A percentile compares a stretch with the other conserved stretches of the same genome.
Conservation (phyloP, 2,329 filamentous ascomycete species). For the Fusarium sp. region DNA sequence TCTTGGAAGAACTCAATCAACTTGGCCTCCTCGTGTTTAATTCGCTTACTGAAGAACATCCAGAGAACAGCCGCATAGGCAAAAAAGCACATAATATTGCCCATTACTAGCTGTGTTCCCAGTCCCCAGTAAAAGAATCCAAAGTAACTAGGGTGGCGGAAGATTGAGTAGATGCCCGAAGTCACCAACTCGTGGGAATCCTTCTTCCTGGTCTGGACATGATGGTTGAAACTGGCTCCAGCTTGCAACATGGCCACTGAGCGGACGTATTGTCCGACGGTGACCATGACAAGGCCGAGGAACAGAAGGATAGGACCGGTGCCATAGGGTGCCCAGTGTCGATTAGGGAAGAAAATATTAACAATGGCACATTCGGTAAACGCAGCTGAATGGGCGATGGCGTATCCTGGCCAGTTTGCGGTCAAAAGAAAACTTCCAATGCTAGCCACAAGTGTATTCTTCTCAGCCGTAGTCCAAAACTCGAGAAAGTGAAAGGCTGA, state of each 20-base stretch:
- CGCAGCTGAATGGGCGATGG: slow-evolving; percentile 80
- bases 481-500: slow-evolving; percentile 94
- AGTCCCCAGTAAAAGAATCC: slow-evolving; percentile 98
- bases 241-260: slow-evolving; percentile 89
- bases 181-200: slow-evolving; percentile 82
- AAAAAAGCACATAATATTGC: slow-evolving; percentile 80
- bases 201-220: slow-evolving; percentile 75
- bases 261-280: slow-evolving; percentile 76
- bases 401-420: slow-evolving; percentile 85
- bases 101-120: slow-evolving; percentile 90
- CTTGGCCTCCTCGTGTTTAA: slow-evolving; percentile 79
- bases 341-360: slow-evolving; percentile 60
- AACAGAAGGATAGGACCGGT: slow-evolving; percentile 53
- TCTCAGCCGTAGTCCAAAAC: slow-evolving; percentile 86
- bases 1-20: slow-evolving; percentile 84
- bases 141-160: slow-evolving; percentile 93
- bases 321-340: slow-evolving; percentile 56
- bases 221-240: slow-evolving; percentile 90
- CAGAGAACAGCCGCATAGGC: slow-evolving; percentile 80
- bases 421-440: slow-evolving; percentile 83
- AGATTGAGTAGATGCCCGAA: slow-evolving; percentile 75
- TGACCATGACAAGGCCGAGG: slow-evolving; percentile 70
- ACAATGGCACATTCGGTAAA: slow-evolving; percentile 75
- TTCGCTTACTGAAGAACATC: slow-evolving; percentile 81
- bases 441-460: slow-evolving; percentile 78